Evolutionary conservation across 306 rosid species (phyloP).

Genomic region (Abrus precatorius): DNA sequence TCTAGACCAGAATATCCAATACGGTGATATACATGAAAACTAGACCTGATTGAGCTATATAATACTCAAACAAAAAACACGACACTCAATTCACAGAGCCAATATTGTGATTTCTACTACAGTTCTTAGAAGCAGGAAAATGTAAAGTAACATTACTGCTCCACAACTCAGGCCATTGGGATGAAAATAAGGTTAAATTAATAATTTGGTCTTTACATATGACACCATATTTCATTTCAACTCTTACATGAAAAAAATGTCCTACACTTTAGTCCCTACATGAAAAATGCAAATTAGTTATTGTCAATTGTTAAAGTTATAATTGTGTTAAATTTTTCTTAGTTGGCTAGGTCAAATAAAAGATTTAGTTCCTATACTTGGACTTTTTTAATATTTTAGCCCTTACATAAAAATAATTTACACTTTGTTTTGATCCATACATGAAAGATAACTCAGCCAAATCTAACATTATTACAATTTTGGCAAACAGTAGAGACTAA

Average conservation of each 20-base stretch:
- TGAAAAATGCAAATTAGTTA: not conserved
- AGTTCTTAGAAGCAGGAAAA: not conserved
- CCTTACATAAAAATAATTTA: too few species aligned
- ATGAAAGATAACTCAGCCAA: not conserved
- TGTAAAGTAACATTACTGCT: constrained; percentile 5
- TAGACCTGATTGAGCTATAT: not conserved
- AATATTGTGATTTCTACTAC: not conserved
- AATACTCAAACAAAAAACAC: not conserved
- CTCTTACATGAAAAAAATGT: not conserved
- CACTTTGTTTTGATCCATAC: not conserved
- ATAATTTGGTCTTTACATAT: not conserved
- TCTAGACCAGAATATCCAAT: constrained; percentile 32
- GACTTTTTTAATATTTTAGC: too few species aligned
- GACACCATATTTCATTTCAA: not conserved
- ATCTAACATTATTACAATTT: not conserved
- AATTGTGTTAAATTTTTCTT: not conserved
- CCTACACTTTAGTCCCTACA: not conserved
- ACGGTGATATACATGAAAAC: constrained; percentile 30
- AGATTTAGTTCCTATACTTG: too few species aligned
- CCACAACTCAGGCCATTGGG: not conserved
- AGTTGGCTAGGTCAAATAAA: too few species aligned
- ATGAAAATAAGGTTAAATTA: not conserved
- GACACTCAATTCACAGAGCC: constrained; percentile 6
- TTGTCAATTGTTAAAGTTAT: not conserved
- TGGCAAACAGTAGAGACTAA: not conserved